phyloP scores from a whole-genome alignment of 2,329 filamentous ascomycete species.

The Paracamarosporium sp. region DNA sequence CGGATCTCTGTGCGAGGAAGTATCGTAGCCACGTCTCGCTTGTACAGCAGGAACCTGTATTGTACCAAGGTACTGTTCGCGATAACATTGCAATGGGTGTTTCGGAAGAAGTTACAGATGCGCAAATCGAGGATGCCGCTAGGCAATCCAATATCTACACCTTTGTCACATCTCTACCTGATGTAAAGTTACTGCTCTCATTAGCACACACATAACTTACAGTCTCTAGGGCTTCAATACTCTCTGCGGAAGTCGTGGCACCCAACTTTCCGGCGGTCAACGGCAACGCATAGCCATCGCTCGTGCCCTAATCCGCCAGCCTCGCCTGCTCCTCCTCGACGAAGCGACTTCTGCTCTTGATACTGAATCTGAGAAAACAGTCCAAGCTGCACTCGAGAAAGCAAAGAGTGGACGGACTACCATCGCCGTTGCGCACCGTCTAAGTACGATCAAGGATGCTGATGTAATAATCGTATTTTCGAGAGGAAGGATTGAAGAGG shows the following conservation, averaged over 20 bases:
- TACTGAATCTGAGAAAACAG: conserved; percentile 68
- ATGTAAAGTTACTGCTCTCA: conserved; percentile 58
- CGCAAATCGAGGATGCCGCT: conserved; percentile 77
- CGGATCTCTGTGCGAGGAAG: conserved; percentile 75
- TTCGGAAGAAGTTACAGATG: conserved; percentile 72
- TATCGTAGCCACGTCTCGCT: conserved; percentile 86
- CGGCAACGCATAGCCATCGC: conserved; percentile 96
- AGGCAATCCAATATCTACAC: conserved; percentile 61
- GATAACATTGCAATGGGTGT: conserved; percentile 83
- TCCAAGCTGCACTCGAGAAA: conserved; percentile 80
- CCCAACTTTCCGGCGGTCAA: conserved; percentile 72
- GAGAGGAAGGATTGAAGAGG: conserved; percentile 81
- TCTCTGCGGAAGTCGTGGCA: conserved; percentile 40
- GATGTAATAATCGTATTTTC: conserved; percentile 96
- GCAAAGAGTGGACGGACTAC: conserved; percentile 88
- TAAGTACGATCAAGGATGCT: conserved; percentile 93
- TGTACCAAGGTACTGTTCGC: conserved; percentile 90
- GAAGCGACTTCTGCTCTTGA: conserved; percentile 46
- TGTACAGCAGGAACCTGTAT: conserved; percentile 90
- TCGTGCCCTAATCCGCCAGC: conserved; percentile 86
- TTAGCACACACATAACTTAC: not conserved
- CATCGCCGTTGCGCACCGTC: conserved; percentile 89
- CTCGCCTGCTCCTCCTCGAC: conserved; percentile 71
- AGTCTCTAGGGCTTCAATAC: conserved; percentile 54
- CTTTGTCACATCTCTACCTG: conserved; percentile 47